Percentiles rank a stretch among this genome's conserved stretches.
Conservation (phyloP, 495 filamentous ascomycete genomes). For the Pseudotulostoma volvatum region DNA sequence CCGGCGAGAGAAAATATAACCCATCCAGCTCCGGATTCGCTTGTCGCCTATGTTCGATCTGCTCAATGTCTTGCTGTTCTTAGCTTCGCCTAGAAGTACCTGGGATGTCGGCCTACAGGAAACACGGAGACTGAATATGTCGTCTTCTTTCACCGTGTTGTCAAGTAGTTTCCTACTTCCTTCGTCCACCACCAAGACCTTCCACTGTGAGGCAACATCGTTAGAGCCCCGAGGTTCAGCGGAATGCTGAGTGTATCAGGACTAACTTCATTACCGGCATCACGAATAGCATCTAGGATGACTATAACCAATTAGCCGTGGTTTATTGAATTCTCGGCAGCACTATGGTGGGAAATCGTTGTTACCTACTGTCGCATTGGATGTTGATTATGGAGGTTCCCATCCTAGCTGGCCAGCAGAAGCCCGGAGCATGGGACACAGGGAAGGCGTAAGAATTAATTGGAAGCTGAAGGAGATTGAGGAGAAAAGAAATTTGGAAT, state of each 20-base stretch:
- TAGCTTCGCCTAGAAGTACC: constrained; percentile 1
- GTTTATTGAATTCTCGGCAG: too few relatives aligned
- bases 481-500: too few relatives aligned
- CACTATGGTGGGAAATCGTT: too few relatives aligned
- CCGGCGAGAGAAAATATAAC: constrained; percentile 75
- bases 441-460: constrained; percentile 1
- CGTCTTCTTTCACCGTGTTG: constrained; percentile 79
- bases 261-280: constrained; percentile 43
- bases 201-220: constrained; percentile 64
- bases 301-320: constrained; percentile 23
- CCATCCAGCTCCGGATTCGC: constrained; percentile 80
- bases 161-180: constrained; percentile 64
- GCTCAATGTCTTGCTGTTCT: constrained; percentile 57
- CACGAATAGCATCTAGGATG: constrained; percentile 41
- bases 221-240: too few relatives aligned
- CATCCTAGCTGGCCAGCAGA: constrained; percentile 26
- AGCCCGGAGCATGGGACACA: constrained; percentile 14
- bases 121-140: constrained; percentile 88
- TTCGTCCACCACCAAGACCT: constrained; percentile 79
- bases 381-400: constrained; percentile 34
- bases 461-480: too few relatives aligned
- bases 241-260: too few relatives aligned
- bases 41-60: constrained; percentile 68
- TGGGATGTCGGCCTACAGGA: constrained; percentile 47
- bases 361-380: constrained; percentile 33